Evolutionary conservation across 192 early-diverging fungal species (phyloP).

Genomic region (Coemansia sp.): DNA sequence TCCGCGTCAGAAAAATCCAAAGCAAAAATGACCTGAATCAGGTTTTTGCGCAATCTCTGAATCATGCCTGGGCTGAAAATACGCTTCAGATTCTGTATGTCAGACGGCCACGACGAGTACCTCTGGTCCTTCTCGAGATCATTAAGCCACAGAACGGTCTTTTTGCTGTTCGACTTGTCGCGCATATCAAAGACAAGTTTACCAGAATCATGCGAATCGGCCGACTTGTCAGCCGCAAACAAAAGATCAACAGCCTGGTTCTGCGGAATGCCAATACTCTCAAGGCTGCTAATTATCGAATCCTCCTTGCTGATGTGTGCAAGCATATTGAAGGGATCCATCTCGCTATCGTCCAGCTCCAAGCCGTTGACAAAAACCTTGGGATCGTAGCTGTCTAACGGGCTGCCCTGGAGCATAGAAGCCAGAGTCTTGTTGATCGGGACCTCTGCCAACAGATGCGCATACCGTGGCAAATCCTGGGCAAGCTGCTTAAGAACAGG

Average conservation of each 20-base stretch:
- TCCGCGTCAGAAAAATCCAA: conserved; percentile 65
- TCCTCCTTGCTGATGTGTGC: conserved; percentile 61
- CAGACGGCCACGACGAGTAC: conserved; percentile 69
- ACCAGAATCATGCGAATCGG: conserved; percentile 7
- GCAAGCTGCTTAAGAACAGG: conserved; percentile 63
- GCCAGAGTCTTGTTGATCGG: conserved; percentile 52
- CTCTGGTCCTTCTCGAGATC: conserved; percentile 82
- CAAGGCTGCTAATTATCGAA: conserved; percentile 52
- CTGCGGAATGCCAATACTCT: conserved; percentile 40
- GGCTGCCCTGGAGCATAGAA: conserved; percentile 26
- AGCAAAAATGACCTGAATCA: conserved; percentile 71
- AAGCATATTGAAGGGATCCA: conserved; percentile 69
- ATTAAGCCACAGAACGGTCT: conserved; percentile 82
- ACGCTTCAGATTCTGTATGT: conserved; percentile 58
- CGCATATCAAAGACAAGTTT: conserved; percentile 75
- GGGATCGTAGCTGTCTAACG: conserved; percentile 21
- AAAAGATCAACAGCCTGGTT: conserved; percentile 31
- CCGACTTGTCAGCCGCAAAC: neutral
- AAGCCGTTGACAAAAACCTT: conserved; percentile 69
- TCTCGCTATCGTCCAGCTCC: conserved; percentile 50
- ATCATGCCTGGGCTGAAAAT: conserved; percentile 71
- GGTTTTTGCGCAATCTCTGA: conserved; percentile 73
- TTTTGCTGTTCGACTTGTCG: conserved; percentile 53
- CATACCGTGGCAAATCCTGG: conserved; percentile 89
- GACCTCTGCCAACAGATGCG: conserved; percentile 67